phyloP scores from a whole-genome alignment of 345 rosid genomes.

The Populus deltoides region DNA sequence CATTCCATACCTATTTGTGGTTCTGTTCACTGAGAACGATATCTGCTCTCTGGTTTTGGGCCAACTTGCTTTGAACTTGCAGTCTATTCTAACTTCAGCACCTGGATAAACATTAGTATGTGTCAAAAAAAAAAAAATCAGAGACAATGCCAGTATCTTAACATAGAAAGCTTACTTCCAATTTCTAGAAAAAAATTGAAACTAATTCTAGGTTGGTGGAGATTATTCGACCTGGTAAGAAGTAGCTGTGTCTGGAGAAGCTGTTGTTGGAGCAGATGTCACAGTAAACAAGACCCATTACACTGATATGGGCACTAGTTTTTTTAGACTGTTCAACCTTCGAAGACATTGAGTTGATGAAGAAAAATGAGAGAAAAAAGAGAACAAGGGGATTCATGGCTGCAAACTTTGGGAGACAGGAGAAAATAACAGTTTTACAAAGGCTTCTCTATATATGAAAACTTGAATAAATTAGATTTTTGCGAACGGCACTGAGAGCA shows the following conservation, averaged over 20 bases:
- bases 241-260: constrained; percentile 94
- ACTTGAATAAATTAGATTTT: constrained; percentile 19
- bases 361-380: constrained; percentile 38
- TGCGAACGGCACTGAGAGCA: constrained; percentile 11
- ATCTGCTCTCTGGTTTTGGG: constrained; percentile 61
- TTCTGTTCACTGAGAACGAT: constrained; percentile 77
- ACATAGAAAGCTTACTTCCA: background rate
- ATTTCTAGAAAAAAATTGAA: background rate
- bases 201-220: background rate
- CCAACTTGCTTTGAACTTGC: constrained; percentile 64
- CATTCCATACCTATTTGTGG: constrained; percentile 69
- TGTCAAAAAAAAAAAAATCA: background rate
- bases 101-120: constrained; percentile 39
- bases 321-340: constrained; percentile 27
- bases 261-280: constrained; percentile 96
- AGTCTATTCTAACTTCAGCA: constrained; percentile 77
- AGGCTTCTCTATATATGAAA: background rate
- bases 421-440: constrained; percentile 15
- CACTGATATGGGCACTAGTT: constrained; percentile 50
- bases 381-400: constrained; percentile 44
- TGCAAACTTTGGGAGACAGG: constrained; percentile 16
- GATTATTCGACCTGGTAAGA: constrained; percentile 68
- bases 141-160: background rate
- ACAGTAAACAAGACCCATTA: constrained; percentile 92
- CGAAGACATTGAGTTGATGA: constrained; percentile 35